Conservation (phyloP, 768 basidiomycete species). For the Pisolithus microcarpus region DNA sequence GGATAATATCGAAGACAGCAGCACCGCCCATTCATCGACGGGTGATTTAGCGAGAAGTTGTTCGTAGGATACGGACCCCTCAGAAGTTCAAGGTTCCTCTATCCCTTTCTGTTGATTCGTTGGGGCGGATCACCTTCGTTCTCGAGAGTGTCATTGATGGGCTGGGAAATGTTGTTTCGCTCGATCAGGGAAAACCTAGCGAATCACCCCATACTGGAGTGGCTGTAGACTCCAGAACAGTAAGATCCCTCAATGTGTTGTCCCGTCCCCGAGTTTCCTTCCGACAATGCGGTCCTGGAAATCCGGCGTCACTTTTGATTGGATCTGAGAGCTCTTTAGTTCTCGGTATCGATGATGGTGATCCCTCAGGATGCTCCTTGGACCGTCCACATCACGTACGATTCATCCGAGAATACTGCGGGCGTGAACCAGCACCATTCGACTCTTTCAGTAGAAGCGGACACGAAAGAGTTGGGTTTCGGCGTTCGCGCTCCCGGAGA, state of each 20-base stretch:
- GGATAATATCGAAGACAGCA: conserved; percentile 72
- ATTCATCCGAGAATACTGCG: conserved; percentile 40
- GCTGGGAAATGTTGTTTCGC: conserved; percentile 64
- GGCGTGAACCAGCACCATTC: conserved; percentile 57
- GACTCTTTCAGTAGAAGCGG: conserved; percentile 44
- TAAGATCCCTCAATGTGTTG: conserved; percentile 62
- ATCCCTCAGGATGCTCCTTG: conserved; percentile 63
- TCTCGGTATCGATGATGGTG: conserved; percentile 46
- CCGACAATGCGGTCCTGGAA: conserved; percentile 62
- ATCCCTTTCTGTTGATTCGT: conserved; percentile 50
- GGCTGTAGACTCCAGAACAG: conserved; percentile 38
- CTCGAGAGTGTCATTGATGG: conserved; percentile 81
- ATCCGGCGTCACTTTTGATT: conserved; percentile 63
- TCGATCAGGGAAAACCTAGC: conserved; percentile 28
- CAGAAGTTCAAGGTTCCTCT: conserved; percentile 65
- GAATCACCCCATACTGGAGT: conserved; percentile 12
- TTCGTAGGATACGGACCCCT: conserved; percentile 28
- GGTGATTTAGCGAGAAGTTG: conserved; percentile 19
- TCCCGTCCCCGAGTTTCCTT: conserved; percentile 68
- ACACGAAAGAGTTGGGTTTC: conserved; percentile 38
- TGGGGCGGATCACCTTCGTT: conserved; percentile 65
- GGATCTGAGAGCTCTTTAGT: conserved; percentile 55
- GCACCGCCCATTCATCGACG: conserved; percentile 27
- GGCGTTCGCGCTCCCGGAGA: conserved; percentile 62
- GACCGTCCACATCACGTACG: conserved; percentile 57